phyloP scores from a whole-genome alignment of 192 early-diverging fungal species.

The Umbelopsis isabellina region DNA sequence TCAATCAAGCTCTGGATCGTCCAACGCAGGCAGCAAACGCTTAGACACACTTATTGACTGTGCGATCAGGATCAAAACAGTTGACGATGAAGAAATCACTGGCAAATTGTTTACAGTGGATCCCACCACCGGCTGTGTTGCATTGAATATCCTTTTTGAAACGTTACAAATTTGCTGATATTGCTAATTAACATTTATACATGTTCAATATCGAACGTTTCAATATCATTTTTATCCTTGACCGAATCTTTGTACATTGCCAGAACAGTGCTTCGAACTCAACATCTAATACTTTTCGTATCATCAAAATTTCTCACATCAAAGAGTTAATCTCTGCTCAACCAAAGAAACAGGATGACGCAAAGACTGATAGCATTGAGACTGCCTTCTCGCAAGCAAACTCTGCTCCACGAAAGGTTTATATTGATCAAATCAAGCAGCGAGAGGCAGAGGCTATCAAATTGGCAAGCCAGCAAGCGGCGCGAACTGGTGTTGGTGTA shows the following conservation, averaged over 20 bases:
- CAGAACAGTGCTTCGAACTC: slow-evolving; percentile 14
- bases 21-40: slow-evolving; percentile 27
- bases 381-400: neutral
- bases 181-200: neutral
- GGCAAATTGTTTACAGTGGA: slow-evolving; percentile 64
- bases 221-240: slow-evolving; percentile 13
- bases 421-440: slow-evolving; percentile 55
- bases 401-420: slow-evolving; percentile 34
- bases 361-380: neutral
- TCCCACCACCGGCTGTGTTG: slow-evolving; percentile 61
- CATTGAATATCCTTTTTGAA: slow-evolving; percentile 64
- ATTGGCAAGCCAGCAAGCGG: slow-evolving; percentile 46
- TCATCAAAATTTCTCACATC: slow-evolving; percentile 62
- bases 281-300: slow-evolving; percentile 48
- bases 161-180: neutral
- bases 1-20: slow-evolving; percentile 13
- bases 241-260: slow-evolving; percentile 25
- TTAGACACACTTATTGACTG: slow-evolving; percentile 54
- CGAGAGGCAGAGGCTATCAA: slow-evolving; percentile 57
- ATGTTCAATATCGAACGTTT: too few relatives aligned
- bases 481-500: slow-evolving; percentile 80
- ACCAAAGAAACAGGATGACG: slow-evolving; percentile 14
- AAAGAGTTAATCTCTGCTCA: slow-evolving; percentile 51
- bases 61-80: slow-evolving; percentile 51
- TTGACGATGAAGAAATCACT: slow-evolving; percentile 52